Evolutionary conservation across 192 early-diverging fungal species (phyloP), one percentile per base, ranked within the genome.

Genomic region (Obelidium mucronatum): DNA sequence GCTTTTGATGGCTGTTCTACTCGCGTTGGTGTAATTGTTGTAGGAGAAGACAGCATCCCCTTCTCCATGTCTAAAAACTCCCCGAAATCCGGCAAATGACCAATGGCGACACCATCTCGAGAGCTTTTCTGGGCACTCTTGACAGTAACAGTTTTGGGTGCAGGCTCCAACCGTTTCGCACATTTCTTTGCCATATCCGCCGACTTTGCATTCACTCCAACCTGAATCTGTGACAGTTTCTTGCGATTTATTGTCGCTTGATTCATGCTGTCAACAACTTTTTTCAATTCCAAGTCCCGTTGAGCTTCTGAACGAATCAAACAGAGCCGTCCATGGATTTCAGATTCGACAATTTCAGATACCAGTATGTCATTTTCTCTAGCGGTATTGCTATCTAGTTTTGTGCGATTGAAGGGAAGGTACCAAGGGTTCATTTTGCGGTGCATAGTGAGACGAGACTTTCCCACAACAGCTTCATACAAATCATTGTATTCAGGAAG

Each of bases 91-190:
- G 44, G 44, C 11, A 48, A 15, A 48, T 19, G 0, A 48, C 11
- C 44, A 48, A 6, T 48, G 8, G 44, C 8, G n/a, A n/a, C n/a
- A n/a, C n/a, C n/a, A n/a, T n/a, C n/a, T n/a, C n/a, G n/a, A 48
- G 44, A 19, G 11, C 19, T 48, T 48, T 48, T 48, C 11, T 48
- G 8, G 19, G 8, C 19, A 19, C 44, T 48, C 19, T 48, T 48
- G 44, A 48, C 19, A 15, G 44, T 48, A 48, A 48, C 44, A 48
- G 19, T 0, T 15, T 6, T 19, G 11, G 67, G 67, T 33, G 67
- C 67, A 2, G 67, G 48, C 34, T 69, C 67, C 44, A 69, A n/a
- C 35, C 67, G n/a, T 52, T 69, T 54, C 19, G 11, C 42, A 24
- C 67, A 69, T 19, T 8, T n/a, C 30, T 69, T 69, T 6, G 22